These are phyloP conservation scores for Dactylonectria estremocensis DNA, from an alignment of 2,329 filamentous ascomycete genomes.

Conservation along the genomic window DNA sequence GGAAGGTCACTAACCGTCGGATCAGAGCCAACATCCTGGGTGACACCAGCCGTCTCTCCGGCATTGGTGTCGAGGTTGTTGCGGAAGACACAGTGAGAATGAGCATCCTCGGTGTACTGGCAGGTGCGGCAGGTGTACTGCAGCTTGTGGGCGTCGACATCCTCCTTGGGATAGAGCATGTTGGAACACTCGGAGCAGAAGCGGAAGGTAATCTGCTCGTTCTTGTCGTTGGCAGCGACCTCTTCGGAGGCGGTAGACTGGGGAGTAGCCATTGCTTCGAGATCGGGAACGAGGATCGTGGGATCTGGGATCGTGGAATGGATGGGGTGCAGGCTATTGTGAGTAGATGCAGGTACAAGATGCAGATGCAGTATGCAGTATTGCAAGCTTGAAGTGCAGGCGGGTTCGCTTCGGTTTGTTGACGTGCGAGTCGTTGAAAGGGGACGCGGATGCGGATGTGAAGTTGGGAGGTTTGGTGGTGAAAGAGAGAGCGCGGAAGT, in stretches of 20 bases:
- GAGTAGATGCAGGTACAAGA: constrained; percentile 22
- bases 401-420: not conserved
- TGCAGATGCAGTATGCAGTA: constrained; percentile 8
- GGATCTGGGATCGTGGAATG: constrained; percentile 16
- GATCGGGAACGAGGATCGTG: constrained; percentile 5
- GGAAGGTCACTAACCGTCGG: constrained; percentile 89
- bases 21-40: constrained; percentile 96
- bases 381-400: not conserved
- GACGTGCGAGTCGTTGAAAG: not conserved
- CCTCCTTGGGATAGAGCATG: constrained; percentile 97
- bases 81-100: constrained; percentile 93
- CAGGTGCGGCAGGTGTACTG: constrained; percentile 98
- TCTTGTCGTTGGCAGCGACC: constrained; percentile 62
- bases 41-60: constrained; percentile 96
- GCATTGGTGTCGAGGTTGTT: constrained; percentile 93
- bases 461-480: constrained; percentile 30
- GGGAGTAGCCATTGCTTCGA: constrained; percentile 69
- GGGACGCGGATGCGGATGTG: constrained; percentile 29
- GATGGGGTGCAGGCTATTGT: constrained; percentile 16
- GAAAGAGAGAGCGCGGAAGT: constrained; percentile 33
- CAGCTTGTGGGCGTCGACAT: constrained; percentile 85
- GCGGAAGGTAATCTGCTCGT: constrained; percentile 92
- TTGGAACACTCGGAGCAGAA: constrained; percentile 99
- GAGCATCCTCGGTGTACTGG: constrained; percentile 89
- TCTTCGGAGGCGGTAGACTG: constrained; percentile 64